Conservation (phyloP, 345 rosid species). For the Lepidium africanum region DNA sequence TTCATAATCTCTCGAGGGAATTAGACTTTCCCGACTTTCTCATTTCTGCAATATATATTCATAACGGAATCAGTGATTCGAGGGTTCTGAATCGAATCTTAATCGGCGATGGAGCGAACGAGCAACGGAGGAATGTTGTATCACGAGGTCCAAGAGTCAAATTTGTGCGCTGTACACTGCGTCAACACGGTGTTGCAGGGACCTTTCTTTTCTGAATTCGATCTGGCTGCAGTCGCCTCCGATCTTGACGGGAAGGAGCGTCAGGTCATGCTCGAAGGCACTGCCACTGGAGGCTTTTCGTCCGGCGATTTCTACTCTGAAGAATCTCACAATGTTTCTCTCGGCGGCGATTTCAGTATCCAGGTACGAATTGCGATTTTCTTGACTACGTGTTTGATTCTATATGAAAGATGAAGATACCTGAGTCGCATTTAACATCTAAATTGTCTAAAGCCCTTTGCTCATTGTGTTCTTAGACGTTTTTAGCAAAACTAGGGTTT, state of each 20-base stretch:
- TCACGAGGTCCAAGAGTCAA: conserved; percentile 97
- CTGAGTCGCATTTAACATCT: not conserved
- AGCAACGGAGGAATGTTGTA: conserved; percentile 97
- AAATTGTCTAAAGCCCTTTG: not conserved
- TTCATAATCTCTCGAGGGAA: not conserved
- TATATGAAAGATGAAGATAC: not conserved
- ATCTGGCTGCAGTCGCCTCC: conserved; percentile 88
- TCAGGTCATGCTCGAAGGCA: conserved; percentile 57
- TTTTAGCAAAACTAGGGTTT: conserved; percentile 12
- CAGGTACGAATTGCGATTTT: conserved; percentile 40
- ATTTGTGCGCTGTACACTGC: conserved; percentile 98
- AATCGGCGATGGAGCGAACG: conserved; percentile 48
- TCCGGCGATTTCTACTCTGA: conserved; percentile 69
- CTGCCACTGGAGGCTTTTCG: conserved; percentile 20
- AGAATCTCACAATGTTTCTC: conserved; percentile 92
- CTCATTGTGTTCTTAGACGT: not conserved
- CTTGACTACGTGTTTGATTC: not conserved
- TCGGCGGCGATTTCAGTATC: conserved; percentile 92
- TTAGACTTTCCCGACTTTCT: not conserved
- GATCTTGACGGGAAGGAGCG: conserved; percentile 86
- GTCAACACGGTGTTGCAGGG: conserved; percentile 94
- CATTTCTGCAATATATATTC: not conserved
- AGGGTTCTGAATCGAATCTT: not conserved
- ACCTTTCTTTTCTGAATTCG: conserved; percentile 92
- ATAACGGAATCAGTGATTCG: not conserved